Evolutionary conservation across 768 basidiomycete genomes (phyloP).

Genomic region (Suillus discolor): DNA sequence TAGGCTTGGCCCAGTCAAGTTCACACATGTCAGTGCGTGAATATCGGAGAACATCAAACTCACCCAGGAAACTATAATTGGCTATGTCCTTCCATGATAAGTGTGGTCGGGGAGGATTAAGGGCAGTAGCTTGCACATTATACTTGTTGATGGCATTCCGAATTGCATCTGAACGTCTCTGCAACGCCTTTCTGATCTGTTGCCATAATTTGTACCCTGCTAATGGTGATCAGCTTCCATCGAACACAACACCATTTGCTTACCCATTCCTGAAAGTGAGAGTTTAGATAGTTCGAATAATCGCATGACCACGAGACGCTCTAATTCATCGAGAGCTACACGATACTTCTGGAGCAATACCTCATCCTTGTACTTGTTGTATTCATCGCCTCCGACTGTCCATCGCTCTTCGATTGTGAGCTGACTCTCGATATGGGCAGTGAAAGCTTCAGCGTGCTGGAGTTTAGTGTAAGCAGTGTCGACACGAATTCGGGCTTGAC

Average conservation of each 20-base stretch:
- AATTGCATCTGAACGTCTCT: conserved; percentile 28
- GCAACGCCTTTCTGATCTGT: conserved; percentile 33
- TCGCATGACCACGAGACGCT: conserved; percentile 35
- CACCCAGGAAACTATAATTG: conserved; percentile 11
- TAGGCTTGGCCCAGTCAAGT: no score
- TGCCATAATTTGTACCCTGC: conserved; percentile 33
- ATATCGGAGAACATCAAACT: conserved; percentile 11
- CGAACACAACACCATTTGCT: neutral
- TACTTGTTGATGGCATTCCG: conserved; percentile 27
- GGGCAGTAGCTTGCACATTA: conserved; percentile 25
- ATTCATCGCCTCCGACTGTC: conserved; percentile 8
- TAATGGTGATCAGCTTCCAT: neutral
- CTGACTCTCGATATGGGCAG: conserved; percentile 8
- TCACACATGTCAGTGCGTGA: no score
- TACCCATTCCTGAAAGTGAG: no score
- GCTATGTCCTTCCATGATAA: conserved; percentile 12
- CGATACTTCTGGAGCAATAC: conserved; percentile 23
- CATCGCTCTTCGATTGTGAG: conserved; percentile 5
- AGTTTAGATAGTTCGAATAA: conserved; percentile 25
- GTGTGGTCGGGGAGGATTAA: conserved; percentile 15
- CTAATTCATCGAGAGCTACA: conserved; percentile 34
- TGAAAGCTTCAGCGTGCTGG: neutral
- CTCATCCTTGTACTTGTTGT: conserved; percentile 1
- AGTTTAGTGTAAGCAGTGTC: neutral
- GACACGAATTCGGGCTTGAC: conserved; percentile 4